Evolutionary conservation across 192 early-diverging fungal species (phyloP).

Genomic region (Entomortierella parvispora): DNA sequence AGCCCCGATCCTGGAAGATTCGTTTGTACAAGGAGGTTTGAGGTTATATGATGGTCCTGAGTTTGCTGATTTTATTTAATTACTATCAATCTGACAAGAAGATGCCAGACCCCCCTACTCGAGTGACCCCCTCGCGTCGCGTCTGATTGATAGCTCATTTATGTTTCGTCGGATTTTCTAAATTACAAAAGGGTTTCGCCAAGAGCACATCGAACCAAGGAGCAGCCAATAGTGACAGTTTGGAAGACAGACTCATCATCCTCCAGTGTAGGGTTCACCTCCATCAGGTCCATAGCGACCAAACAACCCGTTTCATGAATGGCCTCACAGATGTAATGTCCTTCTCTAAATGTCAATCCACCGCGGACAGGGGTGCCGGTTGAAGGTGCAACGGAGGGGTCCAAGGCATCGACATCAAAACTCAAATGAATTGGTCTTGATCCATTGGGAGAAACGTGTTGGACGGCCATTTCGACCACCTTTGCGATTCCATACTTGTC

Average conservation of each 20-base stretch:
- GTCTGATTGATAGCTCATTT: no score
- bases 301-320: slow-evolving; percentile 82
- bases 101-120: no score
- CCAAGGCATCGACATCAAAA: slow-evolving; percentile 94
- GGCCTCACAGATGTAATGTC: slow-evolving; percentile 93
- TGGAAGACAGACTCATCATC: slow-evolving; percentile 75
- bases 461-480: slow-evolving; percentile 88
- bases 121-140: no score
- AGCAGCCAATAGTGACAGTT: slow-evolving; percentile 89
- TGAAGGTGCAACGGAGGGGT: slow-evolving; percentile 89
- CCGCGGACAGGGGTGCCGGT: slow-evolving; percentile 94
- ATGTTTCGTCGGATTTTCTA: no score
- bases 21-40: no score
- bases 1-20: no score
- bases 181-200: slow-evolving; percentile 73
- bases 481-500: slow-evolving; percentile 90
- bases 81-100: no score
- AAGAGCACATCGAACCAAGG: slow-evolving; percentile 79
- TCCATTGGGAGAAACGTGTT: slow-evolving; percentile 78
- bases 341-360: slow-evolving; percentile 92
- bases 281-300: slow-evolving; percentile 90
- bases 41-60: no score
- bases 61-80: no score
- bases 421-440: slow-evolving; percentile 82
- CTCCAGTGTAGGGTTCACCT: slow-evolving; percentile 88